Evolutionary conservation across 164 flowering plant genomes (phyloP).

Genomic region (Nelumbo lutea): DNA sequence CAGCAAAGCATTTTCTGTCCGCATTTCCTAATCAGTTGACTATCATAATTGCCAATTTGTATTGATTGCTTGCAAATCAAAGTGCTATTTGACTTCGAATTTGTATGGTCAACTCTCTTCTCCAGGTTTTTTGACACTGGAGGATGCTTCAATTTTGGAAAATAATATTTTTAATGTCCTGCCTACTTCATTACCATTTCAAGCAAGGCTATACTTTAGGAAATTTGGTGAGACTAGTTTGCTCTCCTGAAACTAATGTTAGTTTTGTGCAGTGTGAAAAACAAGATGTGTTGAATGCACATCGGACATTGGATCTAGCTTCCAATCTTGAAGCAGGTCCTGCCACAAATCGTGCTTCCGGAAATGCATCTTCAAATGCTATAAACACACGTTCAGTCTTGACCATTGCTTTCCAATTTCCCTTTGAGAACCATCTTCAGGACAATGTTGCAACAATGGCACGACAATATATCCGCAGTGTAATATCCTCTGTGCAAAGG

Average conservation of each 20-base stretch:
- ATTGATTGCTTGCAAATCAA: neutral
- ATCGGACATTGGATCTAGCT: constrained; percentile 76
- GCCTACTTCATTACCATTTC: neutral
- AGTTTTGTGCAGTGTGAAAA: constrained; percentile 28
- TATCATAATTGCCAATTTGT: too few relatives aligned
- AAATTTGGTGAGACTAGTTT: neutral
- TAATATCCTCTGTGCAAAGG: constrained; percentile 85
- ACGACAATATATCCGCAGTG: constrained; percentile 85
- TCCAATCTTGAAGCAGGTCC: constrained; percentile 91
- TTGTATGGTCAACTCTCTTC: too few relatives aligned
- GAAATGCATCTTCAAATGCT: constrained; percentile 31
- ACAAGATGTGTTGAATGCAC: constrained; percentile 43
- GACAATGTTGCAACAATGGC: constrained; percentile 88
- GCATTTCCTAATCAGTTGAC: too few relatives aligned
- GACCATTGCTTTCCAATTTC: constrained; percentile 96
- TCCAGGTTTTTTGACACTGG: too few relatives aligned
- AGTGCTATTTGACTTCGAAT: neutral
- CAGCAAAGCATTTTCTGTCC: too few relatives aligned
- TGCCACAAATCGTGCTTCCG: constrained; percentile 33
- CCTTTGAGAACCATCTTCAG: constrained; percentile 69
- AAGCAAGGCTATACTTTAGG: neutral
- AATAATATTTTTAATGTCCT: neutral
- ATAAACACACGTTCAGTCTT: constrained; percentile 54
- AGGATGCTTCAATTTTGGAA: too few relatives aligned
- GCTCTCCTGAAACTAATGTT: constrained; percentile 7